Conservation (phyloP, 1,284 basidiomycete genomes). For the Athelia sp. region DNA sequence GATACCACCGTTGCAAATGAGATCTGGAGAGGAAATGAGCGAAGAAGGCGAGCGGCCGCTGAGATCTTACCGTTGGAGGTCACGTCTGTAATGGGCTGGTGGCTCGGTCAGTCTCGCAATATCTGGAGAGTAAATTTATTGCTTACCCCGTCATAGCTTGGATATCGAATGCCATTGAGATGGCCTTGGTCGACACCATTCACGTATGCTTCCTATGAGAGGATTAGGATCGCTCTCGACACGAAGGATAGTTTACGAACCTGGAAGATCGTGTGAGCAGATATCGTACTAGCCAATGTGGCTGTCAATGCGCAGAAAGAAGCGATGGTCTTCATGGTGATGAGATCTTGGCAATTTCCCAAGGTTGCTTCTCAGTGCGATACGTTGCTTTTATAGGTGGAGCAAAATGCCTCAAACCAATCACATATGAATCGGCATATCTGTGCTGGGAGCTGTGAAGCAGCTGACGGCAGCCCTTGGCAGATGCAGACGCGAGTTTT, state of each 20-base stretch:
- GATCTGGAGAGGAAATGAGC: constrained; percentile 19
- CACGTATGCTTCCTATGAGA: constrained; percentile 33
- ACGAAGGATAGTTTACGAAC: constrained; percentile 15
- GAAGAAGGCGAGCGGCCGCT: neutral
- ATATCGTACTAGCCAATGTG: constrained; percentile 22
- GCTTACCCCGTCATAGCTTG: constrained; percentile 45
- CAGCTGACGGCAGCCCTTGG: neutral
- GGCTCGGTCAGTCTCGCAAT: no score
- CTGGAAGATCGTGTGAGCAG: constrained; percentile 47
- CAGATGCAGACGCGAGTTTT: neutral
- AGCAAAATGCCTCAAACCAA: no score
- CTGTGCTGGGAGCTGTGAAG: neutral
- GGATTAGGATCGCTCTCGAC: no score
- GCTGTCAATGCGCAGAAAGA: constrained; percentile 11
- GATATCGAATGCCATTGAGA: constrained; percentile 39
- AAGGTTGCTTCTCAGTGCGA: neutral
- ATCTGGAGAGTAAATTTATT: neutral
- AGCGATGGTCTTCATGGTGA: neutral
- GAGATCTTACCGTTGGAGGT: constrained; percentile 36
- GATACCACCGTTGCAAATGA: constrained; percentile 59
- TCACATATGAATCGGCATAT: neutral
- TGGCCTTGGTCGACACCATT: constrained; percentile 47
- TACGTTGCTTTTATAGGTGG: no score
- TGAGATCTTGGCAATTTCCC: neutral
- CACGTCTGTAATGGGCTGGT: constrained; percentile 47